These are phyloP conservation scores for Trichoderma hamatum DNA, from an alignment of 2,329 filamentous ascomycete species.

Conservation along the genomic window DNA sequence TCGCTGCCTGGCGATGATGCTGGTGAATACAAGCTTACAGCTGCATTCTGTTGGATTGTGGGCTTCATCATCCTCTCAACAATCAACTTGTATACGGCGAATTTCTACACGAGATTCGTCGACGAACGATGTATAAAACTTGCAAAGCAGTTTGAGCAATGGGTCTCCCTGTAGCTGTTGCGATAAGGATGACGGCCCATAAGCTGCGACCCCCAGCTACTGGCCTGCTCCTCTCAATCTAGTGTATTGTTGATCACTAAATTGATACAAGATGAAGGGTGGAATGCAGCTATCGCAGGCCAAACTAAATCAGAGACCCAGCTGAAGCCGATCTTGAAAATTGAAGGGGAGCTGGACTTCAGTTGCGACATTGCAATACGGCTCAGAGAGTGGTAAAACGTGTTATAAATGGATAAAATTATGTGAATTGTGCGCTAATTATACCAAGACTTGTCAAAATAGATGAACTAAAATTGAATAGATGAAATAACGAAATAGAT, in stretches of 20 bases:
- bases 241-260: neutral
- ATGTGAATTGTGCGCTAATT: neutral
- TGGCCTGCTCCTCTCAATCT: neutral
- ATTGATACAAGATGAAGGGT: neutral
- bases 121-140: slow-evolving; percentile 22
- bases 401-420: neutral
- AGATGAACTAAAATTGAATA: neutral
- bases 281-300: neutral
- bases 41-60: slow-evolving; percentile 13
- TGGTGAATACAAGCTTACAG: neutral
- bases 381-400: neutral
- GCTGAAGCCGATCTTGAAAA: no score
- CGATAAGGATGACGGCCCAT: neutral
- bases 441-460: neutral
- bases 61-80: slow-evolving; percentile 15
- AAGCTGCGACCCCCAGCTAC: neutral
- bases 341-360: neutral
- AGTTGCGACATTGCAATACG: neutral
- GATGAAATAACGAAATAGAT: neutral
- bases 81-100: slow-evolving; percentile 16
- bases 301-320: neutral
- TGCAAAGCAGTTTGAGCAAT: slow-evolving; percentile 16
- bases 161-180: slow-evolving; percentile 8
- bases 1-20: neutral
- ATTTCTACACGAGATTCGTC: slow-evolving; percentile 12